A percentile compares a stretch with the other conserved stretches of the same genome.
Evolutionary conservation across 1,139 yeast genomes (phyloP).

Genomic region (Tardiomyces blankii): DNA sequence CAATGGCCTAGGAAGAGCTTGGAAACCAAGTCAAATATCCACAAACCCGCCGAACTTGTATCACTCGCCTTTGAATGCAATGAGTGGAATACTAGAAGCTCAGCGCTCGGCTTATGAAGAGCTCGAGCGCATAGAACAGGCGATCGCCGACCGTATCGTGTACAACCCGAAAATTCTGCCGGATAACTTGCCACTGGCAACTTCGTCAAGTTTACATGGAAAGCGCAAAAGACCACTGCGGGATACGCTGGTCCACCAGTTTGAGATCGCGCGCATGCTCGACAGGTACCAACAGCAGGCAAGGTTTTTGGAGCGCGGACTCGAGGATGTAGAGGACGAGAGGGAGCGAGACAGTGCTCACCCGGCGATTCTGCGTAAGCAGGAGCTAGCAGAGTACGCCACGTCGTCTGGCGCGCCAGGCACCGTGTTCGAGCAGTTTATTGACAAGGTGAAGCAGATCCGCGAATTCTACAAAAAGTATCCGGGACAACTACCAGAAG

Average conservation of each 20-base stretch:
- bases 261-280: constrained; percentile 50
- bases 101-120: constrained; percentile 36
- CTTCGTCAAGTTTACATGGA: constrained; percentile 16
- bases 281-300: constrained; percentile 36
- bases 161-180: constrained; percentile 40
- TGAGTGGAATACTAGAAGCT: constrained; percentile 21
- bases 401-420: constrained; percentile 4
- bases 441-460: constrained; percentile 29
- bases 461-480: constrained; percentile 23
- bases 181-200: constrained; percentile 13
- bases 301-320: constrained; percentile 15
- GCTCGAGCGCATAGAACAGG: constrained; percentile 45
- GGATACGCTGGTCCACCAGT: constrained; percentile 46
- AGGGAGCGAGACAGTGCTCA: constrained; percentile 3
- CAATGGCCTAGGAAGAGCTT: too few relatives aligned
- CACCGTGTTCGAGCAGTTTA: constrained; percentile 32
- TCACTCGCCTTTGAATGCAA: background rate
- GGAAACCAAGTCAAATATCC: too few relatives aligned
- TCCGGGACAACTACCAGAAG: constrained; percentile 27
- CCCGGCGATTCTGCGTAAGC: constrained; percentile 8
- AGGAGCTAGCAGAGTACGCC: constrained; percentile 7
- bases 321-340: background rate
- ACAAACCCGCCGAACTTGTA: too few relatives aligned
- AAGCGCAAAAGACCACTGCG: constrained; percentile 29
- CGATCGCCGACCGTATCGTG: constrained; percentile 38